Evolutionary conservation across 345 rosid species (phyloP).

Genomic region (Tarenaya hassleriana): DNA sequence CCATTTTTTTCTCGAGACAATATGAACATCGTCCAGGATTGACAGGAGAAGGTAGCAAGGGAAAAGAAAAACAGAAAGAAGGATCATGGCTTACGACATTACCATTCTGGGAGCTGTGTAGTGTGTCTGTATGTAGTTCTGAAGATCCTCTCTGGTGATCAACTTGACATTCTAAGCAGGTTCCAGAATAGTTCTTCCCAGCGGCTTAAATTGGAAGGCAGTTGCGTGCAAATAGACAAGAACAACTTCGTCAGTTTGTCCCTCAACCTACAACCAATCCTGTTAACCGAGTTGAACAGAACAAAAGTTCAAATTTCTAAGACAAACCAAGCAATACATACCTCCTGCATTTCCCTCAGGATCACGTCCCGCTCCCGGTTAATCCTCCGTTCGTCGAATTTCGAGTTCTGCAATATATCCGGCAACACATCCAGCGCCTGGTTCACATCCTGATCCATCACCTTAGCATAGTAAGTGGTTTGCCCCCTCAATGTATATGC

Average conservation of each 20-base stretch:
- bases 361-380: slow-evolving; percentile 66
- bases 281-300: too few species aligned
- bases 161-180: slow-evolving; percentile 76
- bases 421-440: slow-evolving; percentile 72
- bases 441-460: slow-evolving; percentile 65
- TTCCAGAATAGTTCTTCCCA: slow-evolving; percentile 93
- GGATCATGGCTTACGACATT: slow-evolving; percentile 1
- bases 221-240: slow-evolving; percentile 96
- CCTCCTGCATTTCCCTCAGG: slow-evolving; percentile 82
- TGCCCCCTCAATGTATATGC: slow-evolving; percentile 95
- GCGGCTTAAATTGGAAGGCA: slow-evolving; percentile 89
- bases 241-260: slow-evolving; percentile 90
- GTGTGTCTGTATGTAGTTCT: slow-evolving; percentile 80
- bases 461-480: slow-evolving; percentile 90
- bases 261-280: slow-evolving; percentile 70
- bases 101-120: slow-evolving; percentile 99
- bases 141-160: slow-evolving; percentile 69
- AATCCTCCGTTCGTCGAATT: slow-evolving; percentile 57
- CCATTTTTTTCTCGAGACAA: slow-evolving; percentile 12
- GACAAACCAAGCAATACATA: slow-evolving; percentile 15
- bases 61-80: neutral
- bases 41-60: neutral
- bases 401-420: slow-evolving; percentile 89
- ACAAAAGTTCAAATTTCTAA: neutral
- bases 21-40: slow-evolving; percentile 1